phyloP scores from a whole-genome alignment of 2,329 filamentous ascomycete species.

The Emmonsiellopsis sp. region DNA sequence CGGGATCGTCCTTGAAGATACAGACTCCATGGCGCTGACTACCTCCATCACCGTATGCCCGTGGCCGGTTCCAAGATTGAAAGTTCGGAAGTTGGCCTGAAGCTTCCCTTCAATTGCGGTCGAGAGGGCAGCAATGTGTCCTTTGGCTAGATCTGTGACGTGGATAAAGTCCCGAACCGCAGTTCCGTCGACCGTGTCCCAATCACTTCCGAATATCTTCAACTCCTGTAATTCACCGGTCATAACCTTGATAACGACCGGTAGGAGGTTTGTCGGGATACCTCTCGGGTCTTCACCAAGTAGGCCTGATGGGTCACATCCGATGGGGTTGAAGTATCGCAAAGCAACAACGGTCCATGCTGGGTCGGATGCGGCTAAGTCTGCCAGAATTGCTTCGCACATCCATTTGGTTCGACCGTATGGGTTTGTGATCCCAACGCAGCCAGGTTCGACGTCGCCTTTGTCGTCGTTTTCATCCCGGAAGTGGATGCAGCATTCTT shows the following conservation, averaged over 20 bases:
- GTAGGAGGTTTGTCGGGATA: conserved; percentile 55
- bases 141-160: conserved; percentile 55
- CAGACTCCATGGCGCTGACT: conserved; percentile 28
- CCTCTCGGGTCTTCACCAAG: conserved; percentile 56
- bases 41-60: conserved; percentile 32
- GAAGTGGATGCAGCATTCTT: conserved; percentile 49
- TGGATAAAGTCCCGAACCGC: conserved; percentile 61
- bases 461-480: conserved; percentile 36
- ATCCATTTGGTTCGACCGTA: conserved; percentile 62
- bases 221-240: conserved; percentile 46
- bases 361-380: conserved; percentile 51
- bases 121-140: conserved; percentile 51
- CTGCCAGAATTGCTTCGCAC: conserved; percentile 56
- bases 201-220: conserved; percentile 57
- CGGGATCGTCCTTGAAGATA: conserved; percentile 27
- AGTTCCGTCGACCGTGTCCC: conserved; percentile 57
- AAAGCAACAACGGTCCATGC: conserved; percentile 55
- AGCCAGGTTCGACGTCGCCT: conserved; percentile 39
- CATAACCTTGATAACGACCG: conserved; percentile 54
- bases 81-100: conserved; percentile 33
- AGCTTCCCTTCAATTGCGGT: conserved; percentile 26
- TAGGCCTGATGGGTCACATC: conserved; percentile 55
- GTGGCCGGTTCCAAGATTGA: conserved; percentile 32
- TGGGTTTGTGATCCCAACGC: conserved; percentile 52
- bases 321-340: conserved; percentile 61